Conservation (phyloP, 768 basidiomycete species). For the Auriscalpium orientale region DNA sequence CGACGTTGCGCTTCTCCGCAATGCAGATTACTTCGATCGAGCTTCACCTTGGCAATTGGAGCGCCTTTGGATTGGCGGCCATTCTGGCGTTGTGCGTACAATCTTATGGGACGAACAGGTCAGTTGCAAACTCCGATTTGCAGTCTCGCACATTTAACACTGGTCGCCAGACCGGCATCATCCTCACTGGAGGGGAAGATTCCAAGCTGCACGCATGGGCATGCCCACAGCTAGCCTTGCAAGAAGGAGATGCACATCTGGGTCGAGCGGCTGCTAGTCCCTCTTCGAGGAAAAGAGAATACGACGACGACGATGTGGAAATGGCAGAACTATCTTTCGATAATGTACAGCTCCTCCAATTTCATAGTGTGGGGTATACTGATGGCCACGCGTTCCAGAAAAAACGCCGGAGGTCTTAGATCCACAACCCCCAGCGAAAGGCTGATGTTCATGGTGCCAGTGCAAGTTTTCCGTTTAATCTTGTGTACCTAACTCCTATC, state of each 20-base stretch:
- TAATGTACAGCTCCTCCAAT: not conserved
- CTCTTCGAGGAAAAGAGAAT: constrained; percentile 6
- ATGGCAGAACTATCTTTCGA: constrained; percentile 1
- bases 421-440: no score
- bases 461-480: not conserved
- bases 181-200: constrained; percentile 30
- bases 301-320: constrained; percentile 11
- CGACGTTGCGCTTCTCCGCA: constrained; percentile 24
- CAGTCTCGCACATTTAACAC: not conserved
- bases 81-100: constrained; percentile 26
- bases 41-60: constrained; percentile 23
- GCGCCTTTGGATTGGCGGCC: constrained; percentile 21
- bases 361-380: no score
- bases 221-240: constrained; percentile 12
- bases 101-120: constrained; percentile 26
- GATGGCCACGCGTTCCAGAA: not conserved
- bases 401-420: not conserved
- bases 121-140: not conserved
- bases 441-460: not conserved
- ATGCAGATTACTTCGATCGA: constrained; percentile 17
- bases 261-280: not conserved
- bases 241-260: constrained; percentile 2
- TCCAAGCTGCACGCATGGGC: constrained; percentile 25
- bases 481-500: not conserved
- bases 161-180: constrained; percentile 21